A percentile compares a stretch with the other conserved stretches of the same genome.
Evolutionary conservation across 352 stramenopile genomes (phyloP).

Genomic region (Thalassiosira hispida): DNA sequence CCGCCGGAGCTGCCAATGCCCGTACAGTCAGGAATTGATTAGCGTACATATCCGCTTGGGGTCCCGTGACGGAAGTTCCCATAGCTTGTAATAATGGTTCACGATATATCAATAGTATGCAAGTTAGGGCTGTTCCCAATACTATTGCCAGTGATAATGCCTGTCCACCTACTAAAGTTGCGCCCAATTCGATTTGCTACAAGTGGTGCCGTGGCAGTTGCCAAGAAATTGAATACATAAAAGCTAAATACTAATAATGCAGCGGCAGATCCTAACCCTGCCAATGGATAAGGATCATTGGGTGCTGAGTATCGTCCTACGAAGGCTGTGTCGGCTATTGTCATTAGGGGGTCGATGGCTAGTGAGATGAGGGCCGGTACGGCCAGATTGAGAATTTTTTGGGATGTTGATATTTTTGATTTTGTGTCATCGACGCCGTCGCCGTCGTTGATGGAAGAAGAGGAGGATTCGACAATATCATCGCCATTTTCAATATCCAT

Average conservation of each 20-base stretch:
- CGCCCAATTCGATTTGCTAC: constrained; percentile 56
- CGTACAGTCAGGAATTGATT: constrained; percentile 68
- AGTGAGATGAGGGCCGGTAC: constrained; percentile 70
- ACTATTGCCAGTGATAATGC: constrained; percentile 69
- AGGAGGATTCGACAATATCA: neutral
- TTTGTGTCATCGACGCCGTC: neutral
- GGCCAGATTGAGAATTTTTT: constrained; percentile 70
- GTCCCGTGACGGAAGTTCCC: constrained; percentile 64
- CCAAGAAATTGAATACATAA: constrained; percentile 83
- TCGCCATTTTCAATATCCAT: constrained; percentile 1
- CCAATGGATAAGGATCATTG: constrained; percentile 50
- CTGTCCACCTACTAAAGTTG: constrained; percentile 66
- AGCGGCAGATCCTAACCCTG: constrained; percentile 70
- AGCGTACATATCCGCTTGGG: constrained; percentile 62
- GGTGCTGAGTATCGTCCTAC: constrained; percentile 65
- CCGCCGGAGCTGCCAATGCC: constrained; percentile 71
- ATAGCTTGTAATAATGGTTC: constrained; percentile 68
- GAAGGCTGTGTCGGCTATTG: constrained; percentile 79
- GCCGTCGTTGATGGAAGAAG: neutral
- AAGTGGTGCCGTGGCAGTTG: constrained; percentile 76
- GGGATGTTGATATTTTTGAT: constrained; percentile 19
- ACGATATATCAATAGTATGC: constrained; percentile 49
- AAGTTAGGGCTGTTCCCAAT: constrained; percentile 52
- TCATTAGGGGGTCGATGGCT: constrained; percentile 81
- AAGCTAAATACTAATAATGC: constrained; percentile 79